Evolutionary conservation across 2,329 filamentous ascomycete species (phyloP).

Genomic region (Penicillium nordicum): DNA sequence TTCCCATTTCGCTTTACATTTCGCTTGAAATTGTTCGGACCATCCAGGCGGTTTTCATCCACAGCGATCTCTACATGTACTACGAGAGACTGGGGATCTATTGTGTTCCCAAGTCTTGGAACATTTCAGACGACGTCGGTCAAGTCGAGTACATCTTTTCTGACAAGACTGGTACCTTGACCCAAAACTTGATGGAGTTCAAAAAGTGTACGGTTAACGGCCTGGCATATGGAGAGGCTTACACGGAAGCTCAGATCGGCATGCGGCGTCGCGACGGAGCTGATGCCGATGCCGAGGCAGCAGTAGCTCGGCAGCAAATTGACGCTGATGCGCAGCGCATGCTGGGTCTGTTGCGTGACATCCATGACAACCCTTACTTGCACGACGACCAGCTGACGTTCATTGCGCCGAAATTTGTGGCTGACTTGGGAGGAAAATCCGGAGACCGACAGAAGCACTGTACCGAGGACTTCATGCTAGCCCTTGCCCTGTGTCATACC

Average conservation of each 20-base stretch:
- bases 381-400: constrained; percentile 89
- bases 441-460: constrained; percentile 72
- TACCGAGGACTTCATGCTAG: constrained; percentile 89
- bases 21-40: constrained; percentile 93
- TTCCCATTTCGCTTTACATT: constrained; percentile 97
- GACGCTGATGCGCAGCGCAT: constrained; percentile 71
- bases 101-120: constrained; percentile 97
- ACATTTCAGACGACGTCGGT: constrained; percentile 95
- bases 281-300: constrained; percentile 76
- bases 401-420: constrained; percentile 82
- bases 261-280: constrained; percentile 91
- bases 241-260: constrained; percentile 92
- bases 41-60: constrained; percentile 93
- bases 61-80: constrained; percentile 94
- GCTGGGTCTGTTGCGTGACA: constrained; percentile 65
- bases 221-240: constrained; percentile 93
- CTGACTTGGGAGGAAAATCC: constrained; percentile 74
- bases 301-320: constrained; percentile 71
- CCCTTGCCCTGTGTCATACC: constrained; percentile 90
- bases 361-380: constrained; percentile 87
- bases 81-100: constrained; percentile 92
- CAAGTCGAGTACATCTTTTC: constrained; percentile 99
- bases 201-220: constrained; percentile 97
- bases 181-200: constrained; percentile 97
- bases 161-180: constrained; percentile 86